Conservation (phyloP, 768 basidiomycete species). For the Phaeolepiota aurea region DNA sequence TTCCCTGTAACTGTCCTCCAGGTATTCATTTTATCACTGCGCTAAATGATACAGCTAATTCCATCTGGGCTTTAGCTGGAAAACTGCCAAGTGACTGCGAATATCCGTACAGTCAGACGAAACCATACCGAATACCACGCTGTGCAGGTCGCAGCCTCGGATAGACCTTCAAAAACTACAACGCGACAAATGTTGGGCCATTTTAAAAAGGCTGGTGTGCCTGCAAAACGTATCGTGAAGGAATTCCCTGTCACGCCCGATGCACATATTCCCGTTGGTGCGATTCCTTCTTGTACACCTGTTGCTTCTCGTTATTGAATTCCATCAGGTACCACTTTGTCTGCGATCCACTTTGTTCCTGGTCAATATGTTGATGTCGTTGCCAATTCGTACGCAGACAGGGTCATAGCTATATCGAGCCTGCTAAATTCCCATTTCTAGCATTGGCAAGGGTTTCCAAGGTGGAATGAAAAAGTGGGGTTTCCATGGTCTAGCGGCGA, state of each 20-base stretch:
- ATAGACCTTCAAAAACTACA: constrained; percentile 63
- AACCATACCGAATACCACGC: constrained; percentile 77
- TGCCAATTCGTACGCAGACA: constrained; percentile 67
- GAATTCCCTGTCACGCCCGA: constrained; percentile 88
- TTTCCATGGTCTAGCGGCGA: constrained; percentile 84
- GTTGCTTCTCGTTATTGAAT: not conserved
- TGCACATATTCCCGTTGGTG: constrained; percentile 85
- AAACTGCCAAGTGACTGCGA: constrained; percentile 84
- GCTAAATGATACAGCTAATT: constrained; percentile 1
- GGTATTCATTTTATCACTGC: constrained; percentile 33
- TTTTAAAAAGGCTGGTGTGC: constrained; percentile 74
- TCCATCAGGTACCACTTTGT: constrained; percentile 71
- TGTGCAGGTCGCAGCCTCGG: constrained; percentile 87
- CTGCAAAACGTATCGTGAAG: constrained; percentile 75
- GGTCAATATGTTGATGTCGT: constrained; percentile 93
- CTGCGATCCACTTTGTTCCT: constrained; percentile 92
- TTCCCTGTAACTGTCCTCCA: constrained; percentile 93
- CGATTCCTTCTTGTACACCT: constrained; percentile 16
- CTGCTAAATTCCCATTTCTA: constrained; percentile 24
- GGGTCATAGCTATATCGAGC: too few species aligned
- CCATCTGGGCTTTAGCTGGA: constrained; percentile 45
- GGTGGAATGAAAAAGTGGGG: constrained; percentile 97
- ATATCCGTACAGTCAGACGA: constrained; percentile 54
- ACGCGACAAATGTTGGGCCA: constrained; percentile 83
- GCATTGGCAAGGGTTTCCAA: constrained; percentile 95